phyloP scores from a whole-genome alignment of 345 rosid genomes.

The Eucalyptus tenuipes region DNA sequence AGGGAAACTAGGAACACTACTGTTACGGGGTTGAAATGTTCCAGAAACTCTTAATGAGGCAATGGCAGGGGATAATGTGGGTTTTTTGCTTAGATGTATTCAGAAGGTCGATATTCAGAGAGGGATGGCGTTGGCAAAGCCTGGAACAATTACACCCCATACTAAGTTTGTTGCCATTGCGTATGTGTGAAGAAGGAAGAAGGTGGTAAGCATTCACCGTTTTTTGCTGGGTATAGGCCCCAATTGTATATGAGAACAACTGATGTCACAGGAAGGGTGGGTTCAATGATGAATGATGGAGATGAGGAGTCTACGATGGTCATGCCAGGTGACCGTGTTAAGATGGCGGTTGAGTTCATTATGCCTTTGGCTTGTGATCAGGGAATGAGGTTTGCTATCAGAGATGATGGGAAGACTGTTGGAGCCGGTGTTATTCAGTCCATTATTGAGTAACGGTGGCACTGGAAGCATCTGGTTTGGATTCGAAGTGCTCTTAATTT shows the following conservation, averaged over 20 bases:
- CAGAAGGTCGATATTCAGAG: slow-evolving; percentile 82
- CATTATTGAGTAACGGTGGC: slow-evolving; percentile 35
- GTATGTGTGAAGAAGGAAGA: slow-evolving; percentile 98
- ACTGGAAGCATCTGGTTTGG: neutral
- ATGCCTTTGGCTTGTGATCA: slow-evolving; percentile 90
- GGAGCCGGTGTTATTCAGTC: slow-evolving; percentile 94
- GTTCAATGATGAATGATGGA: slow-evolving; percentile 71
- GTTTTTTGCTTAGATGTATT: slow-evolving; percentile 80
- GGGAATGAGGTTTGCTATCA: slow-evolving; percentile 95
- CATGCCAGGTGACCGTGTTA: slow-evolving; percentile 94
- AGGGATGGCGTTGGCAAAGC: slow-evolving; percentile 96
- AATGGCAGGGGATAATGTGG: slow-evolving; percentile 88
- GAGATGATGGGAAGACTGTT: slow-evolving; percentile 95
- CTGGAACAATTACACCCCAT: slow-evolving; percentile 70
- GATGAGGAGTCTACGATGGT: slow-evolving; percentile 98
- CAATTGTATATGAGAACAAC: slow-evolving; percentile 97
- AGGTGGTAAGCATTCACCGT: slow-evolving; percentile 92
- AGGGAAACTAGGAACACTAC: slow-evolving; percentile 61
- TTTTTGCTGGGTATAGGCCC: slow-evolving; percentile 81
- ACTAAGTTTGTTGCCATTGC: slow-evolving; percentile 65
- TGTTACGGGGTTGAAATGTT: slow-evolving; percentile 86
- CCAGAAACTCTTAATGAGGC: slow-evolving; percentile 82
- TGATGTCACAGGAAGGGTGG: slow-evolving; percentile 81
- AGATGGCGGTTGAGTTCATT: slow-evolving; percentile 88
- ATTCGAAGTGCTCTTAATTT: slow-evolving; percentile 5